phyloP scores from a whole-genome alignment of 1,139 yeast species.

The Saccharomyces hybrid region DNA sequence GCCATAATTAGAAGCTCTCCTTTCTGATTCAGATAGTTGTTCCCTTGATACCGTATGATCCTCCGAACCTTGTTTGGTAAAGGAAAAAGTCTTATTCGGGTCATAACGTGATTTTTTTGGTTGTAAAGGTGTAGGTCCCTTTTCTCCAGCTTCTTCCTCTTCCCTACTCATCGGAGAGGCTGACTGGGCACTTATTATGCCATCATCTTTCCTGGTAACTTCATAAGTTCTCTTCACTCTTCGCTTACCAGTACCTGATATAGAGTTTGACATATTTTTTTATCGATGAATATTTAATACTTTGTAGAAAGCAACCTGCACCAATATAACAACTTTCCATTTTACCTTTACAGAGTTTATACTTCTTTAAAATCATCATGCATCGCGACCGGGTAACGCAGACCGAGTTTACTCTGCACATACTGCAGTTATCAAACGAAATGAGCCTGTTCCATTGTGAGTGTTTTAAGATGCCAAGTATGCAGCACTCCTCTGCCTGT shows the following conservation, averaged over 20 bases:
- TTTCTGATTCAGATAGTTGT: conserved; percentile 44
- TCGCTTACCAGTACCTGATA: conserved; percentile 19
- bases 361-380: too few relatives aligned
- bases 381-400: too few relatives aligned
- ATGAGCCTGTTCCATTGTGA: too few relatives aligned
- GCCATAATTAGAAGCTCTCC: conserved; percentile 40
- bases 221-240: conserved; percentile 24
- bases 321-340: too few relatives aligned
- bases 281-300: not conserved
- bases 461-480: too few relatives aligned
- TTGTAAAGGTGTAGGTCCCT: too few relatives aligned
- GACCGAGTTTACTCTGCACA: too few relatives aligned
- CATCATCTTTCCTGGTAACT: conserved; percentile 8
- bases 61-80: not conserved
- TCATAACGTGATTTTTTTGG: conserved; percentile 1
- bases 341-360: too few relatives aligned
- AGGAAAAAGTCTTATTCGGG: not conserved
- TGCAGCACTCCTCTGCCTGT: not conserved
- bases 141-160: not conserved
- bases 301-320: too few relatives aligned
- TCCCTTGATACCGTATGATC: conserved; percentile 29
- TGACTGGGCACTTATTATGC: not conserved
- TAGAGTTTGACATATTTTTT: not conserved
- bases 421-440: too few relatives aligned
- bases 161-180: conserved; percentile 1